A percentile compares a stretch with the other conserved stretches of the same genome.
Evolutionary conservation across 2,329 filamentous ascomycete species (phyloP).

Genomic region (Dactylellina parvicollis): DNA sequence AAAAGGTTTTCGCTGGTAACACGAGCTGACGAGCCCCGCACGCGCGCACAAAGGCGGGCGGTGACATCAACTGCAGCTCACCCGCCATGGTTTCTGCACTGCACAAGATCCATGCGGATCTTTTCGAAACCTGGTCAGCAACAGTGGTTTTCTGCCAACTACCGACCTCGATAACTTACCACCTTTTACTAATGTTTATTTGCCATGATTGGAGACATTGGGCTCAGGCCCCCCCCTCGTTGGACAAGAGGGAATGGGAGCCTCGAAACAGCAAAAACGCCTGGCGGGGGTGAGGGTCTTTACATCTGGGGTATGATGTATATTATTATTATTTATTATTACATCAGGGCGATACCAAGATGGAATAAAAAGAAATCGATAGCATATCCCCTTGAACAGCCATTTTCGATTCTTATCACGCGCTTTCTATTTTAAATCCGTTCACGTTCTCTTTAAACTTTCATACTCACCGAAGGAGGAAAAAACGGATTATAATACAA

Average conservation of each 20-base stretch:
- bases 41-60: neutral
- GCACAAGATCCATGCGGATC: slow-evolving; percentile 4
- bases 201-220: neutral
- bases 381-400: no score
- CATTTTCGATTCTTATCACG: no score
- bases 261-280: no score
- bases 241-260: neutral
- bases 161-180: neutral
- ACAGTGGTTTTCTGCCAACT: neutral
- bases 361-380: no score
- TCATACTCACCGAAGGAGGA: neutral
- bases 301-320: no score
- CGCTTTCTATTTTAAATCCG: no score
- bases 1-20: neutral
- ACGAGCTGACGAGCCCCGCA: neutral
- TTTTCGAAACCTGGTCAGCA: slow-evolving; percentile 3
- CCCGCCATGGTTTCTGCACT: no score
- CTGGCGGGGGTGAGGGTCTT: no score
- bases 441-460: no score
- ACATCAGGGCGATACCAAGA: no score
- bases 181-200: neutral
- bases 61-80: slow-evolving; percentile 22
- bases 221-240: neutral
- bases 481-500: neutral
- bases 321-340: no score